Percentiles rank a stretch among this genome's conserved stretches.
Evolutionary conservation across 352 stramenopile species (phyloP).

Genomic region (Pythium dissotocum): DNA sequence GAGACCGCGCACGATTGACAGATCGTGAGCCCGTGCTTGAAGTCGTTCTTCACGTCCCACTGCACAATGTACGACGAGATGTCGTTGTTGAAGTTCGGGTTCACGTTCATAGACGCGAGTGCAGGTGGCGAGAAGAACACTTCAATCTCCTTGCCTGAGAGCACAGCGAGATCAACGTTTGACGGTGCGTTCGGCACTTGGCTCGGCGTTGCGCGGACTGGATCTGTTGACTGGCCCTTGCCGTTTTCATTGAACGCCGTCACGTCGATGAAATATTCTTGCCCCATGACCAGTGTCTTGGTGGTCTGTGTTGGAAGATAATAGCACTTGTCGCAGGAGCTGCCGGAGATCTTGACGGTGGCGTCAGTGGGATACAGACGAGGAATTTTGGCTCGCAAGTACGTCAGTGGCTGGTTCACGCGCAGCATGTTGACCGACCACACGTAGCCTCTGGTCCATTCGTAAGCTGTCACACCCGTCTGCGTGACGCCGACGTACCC

Average conservation of each 20-base stretch:
- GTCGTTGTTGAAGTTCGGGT: conserved; percentile 76
- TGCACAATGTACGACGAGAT: conserved; percentile 90
- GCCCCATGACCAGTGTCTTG: conserved; percentile 61
- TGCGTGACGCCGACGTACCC: conserved; percentile 48
- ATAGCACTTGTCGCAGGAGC: conserved; percentile 63
- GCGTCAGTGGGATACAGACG: conserved; percentile 47
- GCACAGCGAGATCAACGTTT: conserved; percentile 82
- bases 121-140: conserved; percentile 88
- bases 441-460: conserved; percentile 74
- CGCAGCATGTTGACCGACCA: conserved; percentile 63
- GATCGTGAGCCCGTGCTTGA: conserved; percentile 61
- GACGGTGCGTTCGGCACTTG: conserved; percentile 89
- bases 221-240: conserved; percentile 42
- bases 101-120: conserved; percentile 49
- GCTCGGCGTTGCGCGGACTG: conserved; percentile 57
- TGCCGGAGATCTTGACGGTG: conserved; percentile 41
- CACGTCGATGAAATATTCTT: conserved; percentile 78
- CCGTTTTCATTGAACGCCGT: conserved; percentile 79
- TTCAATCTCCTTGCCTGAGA: conserved; percentile 88
- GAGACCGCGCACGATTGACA: conserved; percentile 48
- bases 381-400: conserved; percentile 59
- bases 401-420: conserved; percentile 38
- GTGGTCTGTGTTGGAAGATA: conserved; percentile 60
- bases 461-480: conserved; percentile 48
- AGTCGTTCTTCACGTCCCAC: conserved; percentile 76